Evolutionary conservation across 2,329 filamentous ascomycete species (phyloP), one percentile per base, ranked within the genome.

Genomic region (Mollisia scopiformis): DNA sequence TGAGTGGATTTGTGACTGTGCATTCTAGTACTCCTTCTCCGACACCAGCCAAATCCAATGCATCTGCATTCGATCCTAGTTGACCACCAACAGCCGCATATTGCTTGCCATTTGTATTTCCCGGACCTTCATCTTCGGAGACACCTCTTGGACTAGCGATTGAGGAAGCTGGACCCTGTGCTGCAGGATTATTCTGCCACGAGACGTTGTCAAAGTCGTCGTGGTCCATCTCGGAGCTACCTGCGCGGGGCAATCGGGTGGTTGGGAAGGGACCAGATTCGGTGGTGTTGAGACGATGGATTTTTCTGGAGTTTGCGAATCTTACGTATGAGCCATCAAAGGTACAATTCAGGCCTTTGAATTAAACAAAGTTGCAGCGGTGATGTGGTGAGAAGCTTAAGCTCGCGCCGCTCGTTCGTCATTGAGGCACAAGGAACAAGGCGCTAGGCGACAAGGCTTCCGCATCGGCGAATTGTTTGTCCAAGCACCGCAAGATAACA

Each of bases 181-280:
- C 79, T 47, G 84, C 82, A 61, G 89, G 87, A 73, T 86, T 88
- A 46, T 63, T 67, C 68, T 85, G 82, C 92, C 92, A 96, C 61
- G 89, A 89, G 64, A 94, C 87, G 73, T 86, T 91, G 73, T 92
- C 90, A 76, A 95, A 95, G 77, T 90, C 89, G 76, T 91, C 89
- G 71, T 72, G 65, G 52, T 74, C 68, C 72, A 74, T 74, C 30
- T 55, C 51, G 41, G 51, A 51, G 37, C 52, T 39, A 30, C 46
- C 46, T 57, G 65, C 63, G 69, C 68, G 69, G 69, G 69, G 65
- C 63, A 69, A 57, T 41, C 47, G 58, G 57, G 58, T 57, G 41
- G 33, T 46, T 59, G 27, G 41, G 25, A 28, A 49, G 23, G 25
- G 35, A 28, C 28, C 28, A 43, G 21, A 47, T 25, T 39, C 28